Conservation (phyloP, 2,329 filamentous ascomycete species). For the Fusarium heterosporum region DNA sequence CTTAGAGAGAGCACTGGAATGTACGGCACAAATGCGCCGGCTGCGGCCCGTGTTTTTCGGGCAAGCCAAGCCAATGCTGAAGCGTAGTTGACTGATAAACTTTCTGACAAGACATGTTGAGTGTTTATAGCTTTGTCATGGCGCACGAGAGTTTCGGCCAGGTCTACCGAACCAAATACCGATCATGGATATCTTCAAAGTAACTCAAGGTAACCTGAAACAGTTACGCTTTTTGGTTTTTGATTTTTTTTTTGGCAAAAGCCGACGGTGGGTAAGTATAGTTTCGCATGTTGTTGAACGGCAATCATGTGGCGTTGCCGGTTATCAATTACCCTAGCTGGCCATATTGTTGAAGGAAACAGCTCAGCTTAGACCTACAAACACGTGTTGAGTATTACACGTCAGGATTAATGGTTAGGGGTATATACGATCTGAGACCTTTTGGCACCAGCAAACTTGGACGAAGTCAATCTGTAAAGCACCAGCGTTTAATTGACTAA, state of each 20-base stretch:
- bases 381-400: slow-evolving; percentile 28
- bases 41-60: slow-evolving; percentile 26
- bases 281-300: background rate
- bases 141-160: slow-evolving; percentile 3
- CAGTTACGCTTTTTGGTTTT: slow-evolving; percentile 19
- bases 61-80: slow-evolving; percentile 14
- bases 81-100: slow-evolving; percentile 21
- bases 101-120: slow-evolving; percentile 5
- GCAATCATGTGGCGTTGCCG: slow-evolving; percentile 12
- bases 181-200: slow-evolving; percentile 9
- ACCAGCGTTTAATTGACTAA: background rate
- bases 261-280: slow-evolving; percentile 6
- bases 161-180: slow-evolving; percentile 18
- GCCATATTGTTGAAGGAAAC: slow-evolving; percentile 5
- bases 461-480: slow-evolving; percentile 7
- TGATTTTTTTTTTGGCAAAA: background rate
- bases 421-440: slow-evolving; percentile 31
- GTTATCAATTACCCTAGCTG: slow-evolving; percentile 1
- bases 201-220: slow-evolving; percentile 33
- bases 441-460: slow-evolving; percentile 24
- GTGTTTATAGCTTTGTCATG: background rate
- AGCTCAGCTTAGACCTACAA: slow-evolving; percentile 12
- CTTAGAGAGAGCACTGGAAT: slow-evolving; percentile 24
- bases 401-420: slow-evolving; percentile 6
- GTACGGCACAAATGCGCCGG: slow-evolving; percentile 7